phyloP scores from a whole-genome alignment of 2,329 filamentous ascomycete genomes.

The Endoconidiophora laricicola region DNA sequence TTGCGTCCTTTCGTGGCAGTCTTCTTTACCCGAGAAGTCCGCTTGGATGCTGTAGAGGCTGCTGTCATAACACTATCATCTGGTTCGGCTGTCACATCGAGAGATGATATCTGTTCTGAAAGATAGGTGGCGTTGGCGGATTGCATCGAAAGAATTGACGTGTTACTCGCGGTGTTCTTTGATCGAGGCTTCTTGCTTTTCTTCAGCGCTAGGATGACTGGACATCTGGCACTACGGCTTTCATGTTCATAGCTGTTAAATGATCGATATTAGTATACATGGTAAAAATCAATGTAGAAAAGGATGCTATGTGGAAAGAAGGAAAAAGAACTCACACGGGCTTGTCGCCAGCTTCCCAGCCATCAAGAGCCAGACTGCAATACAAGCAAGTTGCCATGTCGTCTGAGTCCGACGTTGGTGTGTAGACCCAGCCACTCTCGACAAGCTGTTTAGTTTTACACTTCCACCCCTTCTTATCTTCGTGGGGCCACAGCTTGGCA shows the following conservation, averaged over 20 bases:
- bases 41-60: constrained; percentile 26
- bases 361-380: constrained; percentile 76
- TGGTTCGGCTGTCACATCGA: constrained; percentile 25
- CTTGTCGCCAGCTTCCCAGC: constrained; percentile 87
- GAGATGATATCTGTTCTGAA: constrained; percentile 25
- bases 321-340: constrained; percentile 45
- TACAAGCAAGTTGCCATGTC: constrained; percentile 88
- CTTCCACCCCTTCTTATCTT: constrained; percentile 72
- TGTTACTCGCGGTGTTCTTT: constrained; percentile 48
- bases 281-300: too few relatives aligned
- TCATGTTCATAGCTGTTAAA: constrained; percentile 62
- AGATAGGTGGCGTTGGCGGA: constrained; percentile 31
- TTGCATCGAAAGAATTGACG: constrained; percentile 46
- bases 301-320: too few relatives aligned
- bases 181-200: constrained; percentile 39
- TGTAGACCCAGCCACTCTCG: constrained; percentile 87
- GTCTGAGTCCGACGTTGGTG: constrained; percentile 63
- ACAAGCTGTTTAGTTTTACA: constrained; percentile 85
- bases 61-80: constrained; percentile 46
- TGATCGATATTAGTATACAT: constrained; percentile 16
- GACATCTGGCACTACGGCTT: constrained; percentile 59
- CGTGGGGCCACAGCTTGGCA: constrained; percentile 72
- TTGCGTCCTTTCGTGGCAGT: constrained; percentile 26
- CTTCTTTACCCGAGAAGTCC: constrained; percentile 36
- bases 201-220: constrained; percentile 59